Evolutionary conservation across 345 rosid genomes (phyloP).

Genomic region (Populus davidiana): DNA sequence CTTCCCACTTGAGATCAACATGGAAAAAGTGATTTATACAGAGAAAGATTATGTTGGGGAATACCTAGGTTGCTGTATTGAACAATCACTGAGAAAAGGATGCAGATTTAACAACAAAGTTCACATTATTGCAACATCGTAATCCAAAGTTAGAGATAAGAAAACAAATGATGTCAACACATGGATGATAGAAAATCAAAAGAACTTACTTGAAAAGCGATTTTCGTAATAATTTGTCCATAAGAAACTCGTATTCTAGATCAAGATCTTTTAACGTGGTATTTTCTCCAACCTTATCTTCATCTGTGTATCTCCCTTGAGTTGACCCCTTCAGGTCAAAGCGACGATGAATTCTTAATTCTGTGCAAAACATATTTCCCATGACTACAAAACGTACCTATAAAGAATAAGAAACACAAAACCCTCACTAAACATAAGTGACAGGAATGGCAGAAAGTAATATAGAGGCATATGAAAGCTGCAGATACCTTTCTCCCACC

Average conservation of each 20-base stretch:
- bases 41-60: background rate
- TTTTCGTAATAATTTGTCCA: constrained; percentile 79
- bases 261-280: constrained; percentile 89
- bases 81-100: background rate
- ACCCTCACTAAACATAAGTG: constrained; percentile 9
- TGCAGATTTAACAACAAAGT: too few species aligned
- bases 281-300: constrained; percentile 55
- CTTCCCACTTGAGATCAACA: background rate
- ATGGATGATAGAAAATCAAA: background rate
- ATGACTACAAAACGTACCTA: constrained; percentile 98
- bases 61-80: background rate
- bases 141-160: background rate
- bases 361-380: constrained; percentile 99
- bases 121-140: background rate
- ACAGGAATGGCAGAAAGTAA: constrained; percentile 8
- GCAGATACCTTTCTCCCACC: constrained; percentile 73
- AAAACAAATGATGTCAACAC: background rate
- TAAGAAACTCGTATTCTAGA: constrained; percentile 68
- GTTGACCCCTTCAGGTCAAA: constrained; percentile 94
- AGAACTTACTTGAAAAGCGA: constrained; percentile 74
- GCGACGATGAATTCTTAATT: constrained; percentile 77
- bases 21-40: background rate
- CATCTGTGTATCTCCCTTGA: constrained; percentile 71
- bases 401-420: constrained; percentile 19
- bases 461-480: constrained; percentile 1